phyloP scores from a whole-genome alignment of 2,329 filamentous ascomycete genomes.

The Aureobasidium sp. region DNA sequence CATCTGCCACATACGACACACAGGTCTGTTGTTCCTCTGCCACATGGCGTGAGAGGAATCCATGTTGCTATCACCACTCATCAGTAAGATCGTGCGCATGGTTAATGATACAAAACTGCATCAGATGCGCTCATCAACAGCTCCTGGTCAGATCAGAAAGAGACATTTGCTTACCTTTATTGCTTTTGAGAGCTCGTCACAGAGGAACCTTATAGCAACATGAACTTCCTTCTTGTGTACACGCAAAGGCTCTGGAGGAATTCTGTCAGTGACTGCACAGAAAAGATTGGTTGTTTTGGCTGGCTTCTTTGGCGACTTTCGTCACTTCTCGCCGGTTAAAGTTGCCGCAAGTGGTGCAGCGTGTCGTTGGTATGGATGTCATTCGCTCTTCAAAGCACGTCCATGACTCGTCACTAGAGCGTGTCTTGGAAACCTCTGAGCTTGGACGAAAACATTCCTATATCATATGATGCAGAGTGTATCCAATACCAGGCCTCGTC shows the following conservation, averaged over 20 bases:
- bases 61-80: neutral
- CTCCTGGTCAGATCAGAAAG: too few relatives aligned
- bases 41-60: neutral
- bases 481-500: too few relatives aligned
- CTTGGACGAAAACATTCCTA: neutral
- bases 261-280: too few relatives aligned
- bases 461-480: neutral
- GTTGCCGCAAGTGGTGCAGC: neutral
- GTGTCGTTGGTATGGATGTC: neutral
- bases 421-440: neutral
- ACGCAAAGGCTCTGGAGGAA: too few relatives aligned
- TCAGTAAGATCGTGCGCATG: slow-evolving; percentile 1
- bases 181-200: neutral
- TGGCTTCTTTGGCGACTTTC: neutral
- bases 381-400: neutral
- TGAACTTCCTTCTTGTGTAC: too few relatives aligned
- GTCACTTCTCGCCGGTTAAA: neutral
- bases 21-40: neutral
- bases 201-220: too few relatives aligned
- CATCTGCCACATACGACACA: neutral
- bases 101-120: neutral
- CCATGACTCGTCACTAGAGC: neutral
- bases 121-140: neutral
- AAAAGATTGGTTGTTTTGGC: neutral
- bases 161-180: neutral